Conservation (phyloP, 257 asterid genomes). For the Eucommia ulmoides region DNA sequence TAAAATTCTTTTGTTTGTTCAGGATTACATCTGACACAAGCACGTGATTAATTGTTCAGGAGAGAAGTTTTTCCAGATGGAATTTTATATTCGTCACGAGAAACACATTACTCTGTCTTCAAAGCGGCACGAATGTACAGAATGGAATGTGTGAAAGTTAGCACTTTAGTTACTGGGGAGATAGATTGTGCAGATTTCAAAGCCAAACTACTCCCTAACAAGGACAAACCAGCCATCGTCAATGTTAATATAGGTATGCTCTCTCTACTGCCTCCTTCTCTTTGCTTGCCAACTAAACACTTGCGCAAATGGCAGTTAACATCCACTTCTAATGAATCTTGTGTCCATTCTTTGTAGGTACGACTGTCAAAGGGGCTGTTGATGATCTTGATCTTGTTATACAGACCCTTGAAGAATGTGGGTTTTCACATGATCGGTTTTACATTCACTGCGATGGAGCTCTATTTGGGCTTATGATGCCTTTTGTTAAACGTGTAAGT, state of each 20-base stretch:
- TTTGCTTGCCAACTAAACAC: neutral
- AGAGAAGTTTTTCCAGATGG: slow-evolving; percentile 13
- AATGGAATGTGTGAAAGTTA: slow-evolving; percentile 10
- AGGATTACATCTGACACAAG: neutral
- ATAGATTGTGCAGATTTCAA: slow-evolving; percentile 15
- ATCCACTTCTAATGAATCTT: neutral
- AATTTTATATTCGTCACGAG: slow-evolving; percentile 14
- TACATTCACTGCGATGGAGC: slow-evolving; percentile 35
- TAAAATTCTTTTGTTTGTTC: neutral
- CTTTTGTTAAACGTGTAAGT: slow-evolving; percentile 17
- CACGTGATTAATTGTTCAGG: slow-evolving; percentile 2
- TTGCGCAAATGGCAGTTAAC: no score
- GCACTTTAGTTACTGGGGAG: slow-evolving; percentile 8
- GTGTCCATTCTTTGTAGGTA: slow-evolving; percentile 9
- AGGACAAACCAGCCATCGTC: slow-evolving; percentile 16
- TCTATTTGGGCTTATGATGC: slow-evolving; percentile 15
- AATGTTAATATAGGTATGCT: slow-evolving; percentile 13
- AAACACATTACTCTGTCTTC: slow-evolving; percentile 13
- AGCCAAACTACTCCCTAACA: slow-evolving; percentile 9
- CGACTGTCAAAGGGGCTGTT: slow-evolving; percentile 32
- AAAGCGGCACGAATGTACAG: slow-evolving; percentile 18
- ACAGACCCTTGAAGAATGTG: slow-evolving; percentile 20
- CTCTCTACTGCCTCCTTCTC: neutral
- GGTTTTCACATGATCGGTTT: slow-evolving; percentile 13
- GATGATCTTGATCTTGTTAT: slow-evolving; percentile 26